Evolutionary conservation across 345 rosid genomes (phyloP), one percentile per base, ranked within the genome.

Genomic region (Physaria fendleri): DNA sequence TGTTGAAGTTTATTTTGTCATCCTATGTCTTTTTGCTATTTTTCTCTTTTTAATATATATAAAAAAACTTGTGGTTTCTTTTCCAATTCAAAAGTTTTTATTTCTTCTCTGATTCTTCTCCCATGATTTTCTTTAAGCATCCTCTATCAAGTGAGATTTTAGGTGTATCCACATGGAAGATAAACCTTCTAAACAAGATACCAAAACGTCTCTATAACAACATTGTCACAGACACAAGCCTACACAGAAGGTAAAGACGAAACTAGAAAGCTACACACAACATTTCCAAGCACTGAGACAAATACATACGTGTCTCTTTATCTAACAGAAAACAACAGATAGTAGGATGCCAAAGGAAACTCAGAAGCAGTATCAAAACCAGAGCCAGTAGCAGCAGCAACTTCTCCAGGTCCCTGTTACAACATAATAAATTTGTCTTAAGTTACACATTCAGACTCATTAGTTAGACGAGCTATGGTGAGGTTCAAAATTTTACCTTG

Each of bases 381-480:
- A 35, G 50, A 52, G 40, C n/a, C n/a, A n/a, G n/a, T n/a, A n/a
- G n/a, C n/a, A n/a, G n/a, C 24, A 39, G 62, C 68, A 61, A 51
- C 68, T 54, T 53, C 44, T 21, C 40, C 20, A 38, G 29, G 57
- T 46, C 56, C 57, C 73, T 69, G 73, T 54, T 37, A 45, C 68
- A 61, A 54, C 44, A 8, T 29, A 22, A 46, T 2, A 12, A 28
- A 22, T 17, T 68, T 60, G 41, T 60, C 44, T 68, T 68, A 23
- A 33, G 59, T 29, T 52, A 61, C 8, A 53, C 2, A 29, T 8
- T 43, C 57, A 61, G 29, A 44, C 29, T 37, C 38, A 4, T 20
- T 0, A 37, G 23, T 0, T 43, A 27, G 21, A 23, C 44, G 29
- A 61, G 66, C 45, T 42, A 10, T 24, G 1, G 25, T 33, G 49